Evolutionary conservation across 345 rosid genomes (phyloP), one percentile per base, ranked within the genome.

Genomic region (Dipteronia dyeriana): DNA sequence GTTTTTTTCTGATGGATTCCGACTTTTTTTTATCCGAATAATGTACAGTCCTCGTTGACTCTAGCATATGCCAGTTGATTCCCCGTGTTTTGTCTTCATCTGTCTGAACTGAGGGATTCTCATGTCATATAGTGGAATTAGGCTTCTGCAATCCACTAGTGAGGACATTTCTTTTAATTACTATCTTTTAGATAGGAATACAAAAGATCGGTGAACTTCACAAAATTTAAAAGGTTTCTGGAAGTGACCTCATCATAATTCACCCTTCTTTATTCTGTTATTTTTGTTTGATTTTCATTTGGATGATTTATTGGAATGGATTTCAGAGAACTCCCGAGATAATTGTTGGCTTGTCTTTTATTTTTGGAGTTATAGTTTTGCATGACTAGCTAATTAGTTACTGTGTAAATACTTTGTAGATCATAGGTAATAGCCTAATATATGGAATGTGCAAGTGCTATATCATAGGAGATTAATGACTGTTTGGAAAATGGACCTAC

Each of bases 401-500:
- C 70, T 47, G 20, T 71, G 57, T 22, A 63, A 51, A 41, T 66
- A 65, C 20, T 57, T 74, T 59, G 73, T 49, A 9, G 63, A 74
- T 67, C 20, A 69, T 66, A 20, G 77, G 60, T 66, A 29, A 64
- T 56, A 76, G 56, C 14, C 68, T 66, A 29, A 54, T 56, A 76
- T 65, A n/a, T 73, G 74, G 74, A 66, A 57, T 73, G 68, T 54
- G 62, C 68, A 26, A 20, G 57, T 16, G 53, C 64, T 3, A 25
- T 62, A 34, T 63, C 68, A 64, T n/a, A 61, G 64, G 75, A 61
- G 71, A 63, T 26, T 80, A 47, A 22, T 80, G 31, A 34, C 57
- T 76, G 60, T 64, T 80, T 70, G 73, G 66, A 75, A 76, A 71
- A 17, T 65, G 73, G 64, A 31, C 38, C 51, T 34, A 34, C 63